Evolutionary conservation across 2,329 filamentous ascomycete genomes (phyloP).

Genomic region (Diaporthe capsici): DNA sequence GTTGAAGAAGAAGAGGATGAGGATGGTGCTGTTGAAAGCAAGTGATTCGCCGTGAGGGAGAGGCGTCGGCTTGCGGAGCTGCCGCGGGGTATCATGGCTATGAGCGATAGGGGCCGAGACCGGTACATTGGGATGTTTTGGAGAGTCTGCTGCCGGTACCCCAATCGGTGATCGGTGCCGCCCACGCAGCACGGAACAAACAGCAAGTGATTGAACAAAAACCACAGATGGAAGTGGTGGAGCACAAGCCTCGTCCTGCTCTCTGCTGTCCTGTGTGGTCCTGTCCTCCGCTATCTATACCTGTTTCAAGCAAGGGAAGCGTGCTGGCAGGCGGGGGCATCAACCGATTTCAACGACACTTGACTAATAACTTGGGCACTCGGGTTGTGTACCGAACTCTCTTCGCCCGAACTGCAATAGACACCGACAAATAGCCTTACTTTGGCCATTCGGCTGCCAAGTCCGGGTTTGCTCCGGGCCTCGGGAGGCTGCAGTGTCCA

Average conservation of each 20-base stretch:
- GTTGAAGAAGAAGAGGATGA: neutral
- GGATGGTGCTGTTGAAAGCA: constrained; percentile 44
- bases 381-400: constrained; percentile 11
- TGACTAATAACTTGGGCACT: constrained; percentile 29
- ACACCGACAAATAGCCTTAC: constrained; percentile 8
- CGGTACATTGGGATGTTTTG: constrained; percentile 37
- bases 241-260: constrained; percentile 4
- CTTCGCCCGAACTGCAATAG: constrained; percentile 6
- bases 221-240: constrained; percentile 1
- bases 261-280: neutral
- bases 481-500: constrained; percentile 15
- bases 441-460: neutral
- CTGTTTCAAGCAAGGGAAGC: neutral
- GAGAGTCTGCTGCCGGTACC: constrained; percentile 18
- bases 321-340: constrained; percentile 14
- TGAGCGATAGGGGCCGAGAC: constrained; percentile 38
- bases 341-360: neutral
- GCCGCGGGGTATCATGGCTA: constrained; percentile 48
- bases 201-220: neutral
- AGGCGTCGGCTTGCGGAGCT: constrained; percentile 49
- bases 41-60: constrained; percentile 55
- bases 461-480: constrained; percentile 14
- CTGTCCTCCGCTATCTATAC: neutral
- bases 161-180: constrained; percentile 27
- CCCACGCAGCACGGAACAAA: constrained; percentile 24